Evolutionary conservation across 2,329 filamentous ascomycete species (phyloP).

Genomic region (Talaromyces pinophilus): DNA sequence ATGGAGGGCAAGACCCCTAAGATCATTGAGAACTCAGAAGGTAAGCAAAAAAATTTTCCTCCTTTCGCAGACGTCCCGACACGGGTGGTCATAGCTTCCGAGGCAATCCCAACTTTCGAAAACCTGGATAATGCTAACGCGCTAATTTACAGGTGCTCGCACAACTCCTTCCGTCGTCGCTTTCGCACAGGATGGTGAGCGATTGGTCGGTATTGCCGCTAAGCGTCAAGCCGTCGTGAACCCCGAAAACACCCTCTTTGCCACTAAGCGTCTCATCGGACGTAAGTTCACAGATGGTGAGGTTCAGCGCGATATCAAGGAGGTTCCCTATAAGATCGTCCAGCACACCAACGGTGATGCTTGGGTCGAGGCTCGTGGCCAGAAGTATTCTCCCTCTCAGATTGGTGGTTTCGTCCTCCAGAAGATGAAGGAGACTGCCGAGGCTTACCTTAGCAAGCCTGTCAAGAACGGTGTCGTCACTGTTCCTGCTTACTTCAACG

Average conservation of each 20-base stretch:
- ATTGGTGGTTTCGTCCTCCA: slow-evolving; percentile 94
- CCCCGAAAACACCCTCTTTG: slow-evolving; percentile 97
- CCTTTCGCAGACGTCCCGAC: neutral
- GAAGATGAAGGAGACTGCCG: slow-evolving; percentile 99
- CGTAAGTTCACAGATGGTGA: slow-evolving; percentile 93
- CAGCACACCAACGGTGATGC: slow-evolving; percentile 96
- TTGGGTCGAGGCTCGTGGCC: slow-evolving; percentile 88
- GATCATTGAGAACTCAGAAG: slow-evolving; percentile 98
- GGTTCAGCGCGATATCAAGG: slow-evolving; percentile 94
- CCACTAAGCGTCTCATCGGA: slow-evolving; percentile 97
- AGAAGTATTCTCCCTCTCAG: slow-evolving; percentile 98
- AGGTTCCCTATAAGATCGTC: slow-evolving; percentile 98
- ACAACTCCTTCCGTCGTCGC: slow-evolving; percentile 94
- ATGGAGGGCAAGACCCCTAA: slow-evolving; percentile 96
- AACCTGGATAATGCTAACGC: slow-evolving; percentile 21
- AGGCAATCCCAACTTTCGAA: neutral
- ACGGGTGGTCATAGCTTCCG: slow-evolving; percentile 19
- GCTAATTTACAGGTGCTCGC: slow-evolving; percentile 64
- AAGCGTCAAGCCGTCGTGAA: slow-evolving; percentile 99
- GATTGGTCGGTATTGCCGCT: slow-evolving; percentile 92
- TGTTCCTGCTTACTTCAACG: slow-evolving; percentile 97
- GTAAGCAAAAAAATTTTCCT: slow-evolving; percentile 51
- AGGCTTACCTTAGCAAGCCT: slow-evolving; percentile 85
- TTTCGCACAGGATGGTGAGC: slow-evolving; percentile 93
- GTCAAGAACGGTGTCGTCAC: slow-evolving; percentile 97